These are phyloP conservation scores for Baudoinia panamericana DNA, from an alignment of 495 filamentous ascomycete species.

Conservation along the genomic window DNA sequence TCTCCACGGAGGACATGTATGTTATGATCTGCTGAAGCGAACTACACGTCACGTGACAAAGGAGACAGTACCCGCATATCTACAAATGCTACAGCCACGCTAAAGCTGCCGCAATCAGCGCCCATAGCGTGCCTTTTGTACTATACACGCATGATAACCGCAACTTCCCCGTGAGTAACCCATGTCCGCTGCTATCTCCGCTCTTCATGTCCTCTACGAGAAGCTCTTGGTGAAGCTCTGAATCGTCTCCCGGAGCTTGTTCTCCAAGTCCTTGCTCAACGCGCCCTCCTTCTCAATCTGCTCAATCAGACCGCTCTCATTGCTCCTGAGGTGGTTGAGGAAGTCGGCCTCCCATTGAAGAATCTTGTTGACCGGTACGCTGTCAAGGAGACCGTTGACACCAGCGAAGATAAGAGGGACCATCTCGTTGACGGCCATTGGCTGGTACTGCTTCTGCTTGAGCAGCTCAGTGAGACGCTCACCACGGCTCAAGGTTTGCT, in stretches of 20 bases:
- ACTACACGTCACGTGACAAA: neutral
- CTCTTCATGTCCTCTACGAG: slow-evolving; percentile 20
- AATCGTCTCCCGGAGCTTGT: slow-evolving; percentile 68
- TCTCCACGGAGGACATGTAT: no score
- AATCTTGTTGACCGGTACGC: slow-evolving; percentile 73
- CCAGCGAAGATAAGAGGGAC: slow-evolving; percentile 98
- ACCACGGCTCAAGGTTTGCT: slow-evolving; percentile 97
- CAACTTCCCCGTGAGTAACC: neutral
- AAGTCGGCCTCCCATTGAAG: slow-evolving; percentile 88
- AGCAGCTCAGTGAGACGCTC: slow-evolving; percentile 97
- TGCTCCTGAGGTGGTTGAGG: slow-evolving; percentile 77
- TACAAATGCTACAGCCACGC: slow-evolving; percentile 3
- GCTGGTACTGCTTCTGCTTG: slow-evolving; percentile 99
- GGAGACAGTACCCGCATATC: slow-evolving; percentile 7
- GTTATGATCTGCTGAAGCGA: no score
- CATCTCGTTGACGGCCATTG: slow-evolving; percentile 99
- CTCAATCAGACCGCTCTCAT: slow-evolving; percentile 68
- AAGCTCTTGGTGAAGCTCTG: slow-evolving; percentile 87
- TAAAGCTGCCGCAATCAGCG: neutral
- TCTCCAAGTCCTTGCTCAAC: slow-evolving; percentile 89
- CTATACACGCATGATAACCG: neutral
- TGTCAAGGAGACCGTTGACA: slow-evolving; percentile 92
- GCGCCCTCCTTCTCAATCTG: slow-evolving; percentile 94
- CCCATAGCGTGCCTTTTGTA: slow-evolving; percentile 1
- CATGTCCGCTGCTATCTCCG: no score